Percentiles rank a stretch among this genome's conserved stretches.
Evolutionary conservation across 305 asterid genomes (phyloP).

Genomic region (Lippia alba): DNA sequence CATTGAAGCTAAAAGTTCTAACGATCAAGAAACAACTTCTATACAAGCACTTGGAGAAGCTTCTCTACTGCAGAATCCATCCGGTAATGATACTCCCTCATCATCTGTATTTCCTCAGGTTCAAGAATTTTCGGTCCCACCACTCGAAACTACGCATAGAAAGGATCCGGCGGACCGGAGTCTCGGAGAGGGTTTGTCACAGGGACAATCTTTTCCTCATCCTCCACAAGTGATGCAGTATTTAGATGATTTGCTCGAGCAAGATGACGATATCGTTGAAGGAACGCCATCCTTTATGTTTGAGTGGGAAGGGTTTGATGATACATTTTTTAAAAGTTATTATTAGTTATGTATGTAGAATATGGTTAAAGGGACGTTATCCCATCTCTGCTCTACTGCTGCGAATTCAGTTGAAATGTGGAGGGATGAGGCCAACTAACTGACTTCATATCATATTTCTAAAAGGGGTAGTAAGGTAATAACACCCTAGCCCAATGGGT

Average conservation of each 20-base stretch:
- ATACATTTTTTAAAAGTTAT: constrained; percentile 29
- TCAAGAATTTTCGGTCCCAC: constrained; percentile 25
- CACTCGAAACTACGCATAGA: constrained; percentile 2
- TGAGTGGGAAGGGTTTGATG: constrained; percentile 38
- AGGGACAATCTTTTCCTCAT: constrained; percentile 25
- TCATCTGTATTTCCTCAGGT: not conserved
- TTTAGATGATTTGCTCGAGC: constrained; percentile 31
- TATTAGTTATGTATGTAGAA: not conserved
- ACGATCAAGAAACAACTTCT: constrained; percentile 22
- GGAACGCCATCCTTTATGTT: constrained; percentile 29
- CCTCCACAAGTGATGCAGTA: constrained; percentile 21
- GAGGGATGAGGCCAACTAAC: no score
- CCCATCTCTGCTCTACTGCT: no score
- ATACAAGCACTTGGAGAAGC: constrained; percentile 1
- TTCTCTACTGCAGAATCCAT: not conserved
- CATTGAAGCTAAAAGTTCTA: constrained; percentile 5
- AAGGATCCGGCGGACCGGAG: constrained; percentile 7
- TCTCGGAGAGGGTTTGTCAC: constrained; percentile 28
- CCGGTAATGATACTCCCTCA: not conserved
- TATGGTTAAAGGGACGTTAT: no score
- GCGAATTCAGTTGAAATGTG: no score
- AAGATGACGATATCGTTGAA: constrained; percentile 22
- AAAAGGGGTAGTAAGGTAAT: no score
- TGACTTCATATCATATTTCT: no score
- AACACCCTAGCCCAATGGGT: no score